These are phyloP conservation scores for Cyclotella kingstonii DNA, from an alignment of 108 stramenopile species.

Conservation along the genomic window DNA sequence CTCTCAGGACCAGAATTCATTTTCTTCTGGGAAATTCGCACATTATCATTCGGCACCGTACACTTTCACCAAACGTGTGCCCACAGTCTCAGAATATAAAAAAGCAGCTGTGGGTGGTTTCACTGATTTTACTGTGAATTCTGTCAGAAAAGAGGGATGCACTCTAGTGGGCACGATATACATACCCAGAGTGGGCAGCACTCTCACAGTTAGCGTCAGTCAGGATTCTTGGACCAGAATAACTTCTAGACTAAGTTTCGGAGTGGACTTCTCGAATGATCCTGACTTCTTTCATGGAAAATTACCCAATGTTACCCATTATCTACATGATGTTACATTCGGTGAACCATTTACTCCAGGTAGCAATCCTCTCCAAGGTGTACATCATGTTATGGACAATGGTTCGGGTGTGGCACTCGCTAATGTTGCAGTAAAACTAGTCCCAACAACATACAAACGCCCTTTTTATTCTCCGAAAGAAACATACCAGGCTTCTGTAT, in stretches of 20 bases:
- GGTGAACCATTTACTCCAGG: constrained; percentile 61
- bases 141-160: constrained; percentile 22
- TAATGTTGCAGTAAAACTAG: constrained; percentile 63
- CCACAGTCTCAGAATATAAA: constrained; percentile 33
- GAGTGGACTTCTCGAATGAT: constrained; percentile 2
- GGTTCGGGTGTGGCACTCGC: constrained; percentile 64
- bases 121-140: background rate
- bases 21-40: constrained; percentile 27
- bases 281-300: constrained; percentile 33
- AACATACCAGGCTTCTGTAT: constrained; percentile 63
- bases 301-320: constrained; percentile 60
- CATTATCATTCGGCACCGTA: constrained; percentile 33
- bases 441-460: constrained; percentile 64
- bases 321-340: constrained; percentile 71
- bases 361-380: constrained; percentile 53
- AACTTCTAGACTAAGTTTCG: constrained; percentile 27
- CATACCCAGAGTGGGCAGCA: constrained; percentile 32
- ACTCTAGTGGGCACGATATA: constrained; percentile 32
- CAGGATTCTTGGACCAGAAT: constrained; percentile 34
- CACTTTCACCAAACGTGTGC: constrained; percentile 23
- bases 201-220: constrained; percentile 18
- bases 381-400: constrained; percentile 63
- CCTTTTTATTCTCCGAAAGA: constrained; percentile 25
- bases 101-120: constrained; percentile 5
- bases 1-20: constrained; percentile 52